A percentile compares a stretch with the other conserved stretches of the same genome.
Conservation (phyloP, 768 basidiomycete genomes). For the Lentinus tigrinus region DNA sequence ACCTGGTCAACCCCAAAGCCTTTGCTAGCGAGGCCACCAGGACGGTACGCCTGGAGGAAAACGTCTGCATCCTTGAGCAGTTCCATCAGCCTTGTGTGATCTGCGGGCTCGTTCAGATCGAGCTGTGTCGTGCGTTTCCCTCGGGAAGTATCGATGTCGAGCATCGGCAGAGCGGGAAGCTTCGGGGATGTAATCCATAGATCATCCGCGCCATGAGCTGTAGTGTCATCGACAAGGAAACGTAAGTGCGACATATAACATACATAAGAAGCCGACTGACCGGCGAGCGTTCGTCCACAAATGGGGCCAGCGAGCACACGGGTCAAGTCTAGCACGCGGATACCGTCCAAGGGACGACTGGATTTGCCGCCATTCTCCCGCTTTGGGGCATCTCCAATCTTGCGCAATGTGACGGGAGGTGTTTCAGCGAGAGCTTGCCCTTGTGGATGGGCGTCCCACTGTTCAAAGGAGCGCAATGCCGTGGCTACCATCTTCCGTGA, state of each 20-base stretch:
- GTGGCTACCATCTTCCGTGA: constrained; percentile 47
- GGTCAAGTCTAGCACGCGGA: constrained; percentile 58
- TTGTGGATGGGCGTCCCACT: constrained; percentile 53
- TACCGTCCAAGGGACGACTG: constrained; percentile 42
- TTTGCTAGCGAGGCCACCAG: constrained; percentile 45
- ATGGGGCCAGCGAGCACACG: constrained; percentile 59
- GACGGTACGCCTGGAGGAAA: constrained; percentile 62
- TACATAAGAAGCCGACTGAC: constrained; percentile 27
- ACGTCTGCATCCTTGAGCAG: constrained; percentile 50
- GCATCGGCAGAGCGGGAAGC: constrained; percentile 47
- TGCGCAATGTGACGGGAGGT: constrained; percentile 43
- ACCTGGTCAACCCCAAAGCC: constrained; percentile 49
- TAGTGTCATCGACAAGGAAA: background rate
- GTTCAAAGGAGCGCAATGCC: constrained; percentile 45
- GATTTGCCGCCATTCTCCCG: constrained; percentile 18
- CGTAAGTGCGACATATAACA: background rate
- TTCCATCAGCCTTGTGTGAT: constrained; percentile 31
- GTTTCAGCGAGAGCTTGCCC: constrained; percentile 38
- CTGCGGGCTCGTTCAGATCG: constrained; percentile 39
- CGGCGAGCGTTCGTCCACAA: constrained; percentile 55
- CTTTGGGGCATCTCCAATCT: constrained; percentile 48
- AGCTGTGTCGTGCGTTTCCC: constrained; percentile 65
- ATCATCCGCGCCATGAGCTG: constrained; percentile 59
- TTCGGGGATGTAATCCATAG: constrained; percentile 54
- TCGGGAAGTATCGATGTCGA: constrained; percentile 60